A percentile compares a stretch with the other conserved stretches of the same genome.
These are phyloP conservation scores for Ophiostoma ips DNA, from an alignment of 2,329 filamentous ascomycete species.

Conservation along the genomic window DNA sequence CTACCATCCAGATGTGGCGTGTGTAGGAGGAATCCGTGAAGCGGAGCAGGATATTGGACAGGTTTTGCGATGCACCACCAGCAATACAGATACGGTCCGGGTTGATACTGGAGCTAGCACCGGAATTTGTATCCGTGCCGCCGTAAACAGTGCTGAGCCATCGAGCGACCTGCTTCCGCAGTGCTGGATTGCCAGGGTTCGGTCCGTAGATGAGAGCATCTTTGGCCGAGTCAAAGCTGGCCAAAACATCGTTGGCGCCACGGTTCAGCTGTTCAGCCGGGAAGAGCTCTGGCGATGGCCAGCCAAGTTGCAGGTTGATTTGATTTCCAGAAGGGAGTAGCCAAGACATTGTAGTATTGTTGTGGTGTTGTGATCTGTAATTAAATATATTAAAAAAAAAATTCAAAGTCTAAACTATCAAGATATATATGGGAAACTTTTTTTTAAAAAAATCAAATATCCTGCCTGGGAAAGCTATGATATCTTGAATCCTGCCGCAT, in stretches of 20 bases:
- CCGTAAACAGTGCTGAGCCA: constrained; percentile 48
- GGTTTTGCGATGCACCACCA: constrained; percentile 51
- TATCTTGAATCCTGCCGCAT: no score
- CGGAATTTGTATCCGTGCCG: constrained; percentile 5
- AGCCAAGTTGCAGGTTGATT: constrained; percentile 20
- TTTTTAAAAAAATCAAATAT: no score
- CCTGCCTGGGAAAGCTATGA: no score
- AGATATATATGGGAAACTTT: no score
- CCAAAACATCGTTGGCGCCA: constrained; percentile 35
- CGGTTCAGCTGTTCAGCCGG: constrained; percentile 37
- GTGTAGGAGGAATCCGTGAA: constrained; percentile 54
- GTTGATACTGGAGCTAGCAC: constrained; percentile 10
- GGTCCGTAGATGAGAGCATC: constrained; percentile 37
- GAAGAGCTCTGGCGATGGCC: constrained; percentile 29
- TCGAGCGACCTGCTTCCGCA: constrained; percentile 39
- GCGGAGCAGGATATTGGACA: constrained; percentile 47
- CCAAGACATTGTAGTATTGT: background rate
- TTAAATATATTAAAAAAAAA: background rate
- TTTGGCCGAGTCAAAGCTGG: constrained; percentile 9
- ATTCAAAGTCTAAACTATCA: no score
- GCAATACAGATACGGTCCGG: constrained; percentile 44
- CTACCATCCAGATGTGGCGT: constrained; percentile 48
- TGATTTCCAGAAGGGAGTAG: constrained; percentile 7
- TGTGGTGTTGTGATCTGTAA: background rate
- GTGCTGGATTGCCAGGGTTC: constrained; percentile 39